A percentile compares a stretch with the other conserved stretches of the same genome.
Conservation (phyloP, 148 eudicot genomes). For the Rhododendron ferrugineum region DNA sequence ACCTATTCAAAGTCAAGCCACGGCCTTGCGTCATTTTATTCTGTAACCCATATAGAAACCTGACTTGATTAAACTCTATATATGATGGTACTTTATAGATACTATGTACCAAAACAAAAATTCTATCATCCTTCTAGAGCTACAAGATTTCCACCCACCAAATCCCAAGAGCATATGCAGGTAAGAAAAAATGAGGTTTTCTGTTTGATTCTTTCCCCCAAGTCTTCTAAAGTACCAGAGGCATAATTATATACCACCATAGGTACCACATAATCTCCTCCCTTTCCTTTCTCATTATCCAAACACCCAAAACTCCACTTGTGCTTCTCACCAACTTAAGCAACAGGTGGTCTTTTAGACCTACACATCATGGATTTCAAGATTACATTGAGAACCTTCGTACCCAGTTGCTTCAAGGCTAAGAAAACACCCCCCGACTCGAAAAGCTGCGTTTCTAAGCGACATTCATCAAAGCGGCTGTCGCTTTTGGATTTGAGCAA, state of each 20-base stretch:
- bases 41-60: background rate
- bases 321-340: background rate
- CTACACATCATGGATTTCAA: constrained; percentile 18
- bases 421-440: background rate
- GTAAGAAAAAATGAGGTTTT: background rate
- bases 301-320: background rate
- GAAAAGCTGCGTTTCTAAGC: constrained; percentile 4
- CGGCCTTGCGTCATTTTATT: background rate
- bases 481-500: constrained; percentile 58
- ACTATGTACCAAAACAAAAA: background rate
- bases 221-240: background rate
- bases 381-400: constrained; percentile 20
- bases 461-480: constrained; percentile 40
- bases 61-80: background rate
- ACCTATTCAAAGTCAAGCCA: constrained; percentile 12
- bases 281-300: background rate
- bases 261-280: too few relatives aligned
- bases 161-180: background rate
- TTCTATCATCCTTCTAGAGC: background rate
- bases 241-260: background rate
- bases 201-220: background rate
- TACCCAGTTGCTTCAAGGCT: constrained; percentile 41
- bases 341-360: background rate
- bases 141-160: background rate
- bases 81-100: background rate